Percentiles rank a stretch among this genome's conserved stretches.
These are phyloP conservation scores for Fusarium pseudonygamai DNA, from an alignment of 2,329 filamentous ascomycete genomes.

Conservation along the genomic window DNA sequence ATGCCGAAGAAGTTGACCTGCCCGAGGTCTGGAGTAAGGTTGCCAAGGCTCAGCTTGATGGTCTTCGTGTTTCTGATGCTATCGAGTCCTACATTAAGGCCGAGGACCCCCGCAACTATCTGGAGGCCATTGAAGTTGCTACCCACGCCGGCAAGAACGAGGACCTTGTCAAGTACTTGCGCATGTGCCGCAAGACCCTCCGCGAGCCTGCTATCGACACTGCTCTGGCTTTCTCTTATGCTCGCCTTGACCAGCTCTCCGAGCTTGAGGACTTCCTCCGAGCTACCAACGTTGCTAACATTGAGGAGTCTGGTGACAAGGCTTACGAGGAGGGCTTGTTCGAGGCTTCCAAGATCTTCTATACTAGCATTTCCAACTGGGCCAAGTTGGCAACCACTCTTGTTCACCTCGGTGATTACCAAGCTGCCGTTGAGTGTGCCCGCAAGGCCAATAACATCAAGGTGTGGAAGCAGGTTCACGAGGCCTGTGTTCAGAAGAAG, in stretches of 20 bases:
- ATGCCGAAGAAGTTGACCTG: slow-evolving; percentile 91
- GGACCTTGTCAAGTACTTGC: slow-evolving; percentile 94
- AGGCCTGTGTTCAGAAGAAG: slow-evolving; percentile 95
- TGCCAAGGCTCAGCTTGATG: slow-evolving; percentile 96
- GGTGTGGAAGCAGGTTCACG: slow-evolving; percentile 99
- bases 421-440: slow-evolving; percentile 95
- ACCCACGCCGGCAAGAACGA: slow-evolving; percentile 97
- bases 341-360: slow-evolving; percentile 99
- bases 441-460: slow-evolving; percentile 99
- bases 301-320: slow-evolving; percentile 98
- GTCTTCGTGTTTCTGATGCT: slow-evolving; percentile 88
- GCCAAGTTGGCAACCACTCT: slow-evolving; percentile 97
- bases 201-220: slow-evolving; percentile 95
- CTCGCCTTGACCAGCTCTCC: slow-evolving; percentile 87
- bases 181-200: slow-evolving; percentile 96
- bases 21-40: slow-evolving; percentile 99
- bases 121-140: slow-evolving; percentile 95
- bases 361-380: slow-evolving; percentile 98
- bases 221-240: slow-evolving; percentile 90
- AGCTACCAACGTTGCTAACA: slow-evolving; percentile 90
- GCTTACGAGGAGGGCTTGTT: slow-evolving; percentile 94
- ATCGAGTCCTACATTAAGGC: slow-evolving; percentile 99
- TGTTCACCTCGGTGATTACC: slow-evolving; percentile 97
- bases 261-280: slow-evolving; percentile 98
- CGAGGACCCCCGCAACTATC: slow-evolving; percentile 89